phyloP scores from a whole-genome alignment of 768 basidiomycete species.

The Macrocybe gigantea region DNA sequence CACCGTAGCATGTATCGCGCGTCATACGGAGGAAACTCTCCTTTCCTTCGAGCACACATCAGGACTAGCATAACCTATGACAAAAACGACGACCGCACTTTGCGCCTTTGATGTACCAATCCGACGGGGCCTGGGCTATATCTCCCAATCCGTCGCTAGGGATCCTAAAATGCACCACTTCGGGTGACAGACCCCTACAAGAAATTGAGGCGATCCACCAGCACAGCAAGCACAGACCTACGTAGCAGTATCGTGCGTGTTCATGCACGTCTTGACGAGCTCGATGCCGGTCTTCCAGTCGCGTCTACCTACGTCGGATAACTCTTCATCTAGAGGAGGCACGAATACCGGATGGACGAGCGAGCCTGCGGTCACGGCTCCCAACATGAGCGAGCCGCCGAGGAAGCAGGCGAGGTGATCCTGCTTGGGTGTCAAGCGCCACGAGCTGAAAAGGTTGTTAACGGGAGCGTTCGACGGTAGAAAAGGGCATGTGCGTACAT shows the following conservation, averaged over 20 bases:
- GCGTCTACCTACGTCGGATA: slow-evolving; percentile 56
- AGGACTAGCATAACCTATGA: neutral
- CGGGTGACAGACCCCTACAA: slow-evolving; percentile 74
- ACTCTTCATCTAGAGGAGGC: slow-evolving; percentile 58
- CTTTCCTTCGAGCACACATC: slow-evolving; percentile 18
- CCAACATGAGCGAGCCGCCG: slow-evolving; percentile 87
- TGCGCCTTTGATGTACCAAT: slow-evolving; percentile 93
- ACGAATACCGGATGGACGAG: slow-evolving; percentile 48
- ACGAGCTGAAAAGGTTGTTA: slow-evolving; percentile 37
- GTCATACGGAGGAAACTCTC: slow-evolving; percentile 56
- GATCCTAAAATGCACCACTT: slow-evolving; percentile 83
- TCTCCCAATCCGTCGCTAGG: slow-evolving; percentile 48
- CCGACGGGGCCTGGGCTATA: slow-evolving; percentile 38
- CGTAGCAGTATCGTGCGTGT: slow-evolving; percentile 81
- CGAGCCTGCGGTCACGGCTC: slow-evolving; percentile 68
- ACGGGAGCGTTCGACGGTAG: neutral
- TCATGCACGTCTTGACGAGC: slow-evolving; percentile 84
- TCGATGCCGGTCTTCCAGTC: slow-evolving; percentile 83
- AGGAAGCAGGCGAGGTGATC: slow-evolving; percentile 97
- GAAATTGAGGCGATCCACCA: neutral
- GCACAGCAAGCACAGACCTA: slow-evolving; percentile 29
- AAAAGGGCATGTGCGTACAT: slow-evolving; percentile 21
- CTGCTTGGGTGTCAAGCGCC: slow-evolving; percentile 82
- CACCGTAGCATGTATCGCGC: slow-evolving; percentile 90
- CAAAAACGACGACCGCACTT: slow-evolving; percentile 30